Percentiles rank a stretch among this genome's conserved stretches.
phyloP scores from a whole-genome alignment of 352 stramenopile species.

The Plasmopara viticola region DNA sequence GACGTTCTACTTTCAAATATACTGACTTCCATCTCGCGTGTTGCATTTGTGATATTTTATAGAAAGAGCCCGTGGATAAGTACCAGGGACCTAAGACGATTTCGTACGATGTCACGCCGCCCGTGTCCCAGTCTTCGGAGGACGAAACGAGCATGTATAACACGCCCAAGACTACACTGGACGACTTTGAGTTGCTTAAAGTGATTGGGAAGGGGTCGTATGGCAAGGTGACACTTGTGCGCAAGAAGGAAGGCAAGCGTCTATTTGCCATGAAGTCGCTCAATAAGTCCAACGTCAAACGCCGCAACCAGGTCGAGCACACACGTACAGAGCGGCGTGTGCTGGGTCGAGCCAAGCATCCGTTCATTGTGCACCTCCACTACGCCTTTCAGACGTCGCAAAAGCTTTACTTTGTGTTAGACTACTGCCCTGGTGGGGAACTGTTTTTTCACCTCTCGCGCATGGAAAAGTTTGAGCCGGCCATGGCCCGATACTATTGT shows the following conservation, averaged over 20 bases:
- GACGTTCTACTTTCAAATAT: slow-evolving; percentile 3
- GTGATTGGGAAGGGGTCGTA: slow-evolving; percentile 90
- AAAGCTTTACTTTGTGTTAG: slow-evolving; percentile 89
- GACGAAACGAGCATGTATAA: slow-evolving; percentile 64
- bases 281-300: slow-evolving; percentile 88
- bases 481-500: slow-evolving; percentile 87
- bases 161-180: slow-evolving; percentile 83
- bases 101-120: slow-evolving; percentile 36
- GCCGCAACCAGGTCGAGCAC: slow-evolving; percentile 97
- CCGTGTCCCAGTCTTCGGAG: slow-evolving; percentile 24
- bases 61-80: slow-evolving; percentile 78
- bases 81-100: slow-evolving; percentile 31
- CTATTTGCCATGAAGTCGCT: slow-evolving; percentile 86
- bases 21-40: too few relatives aligned
- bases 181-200: slow-evolving; percentile 91
- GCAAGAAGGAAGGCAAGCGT: slow-evolving; percentile 69
- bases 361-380: slow-evolving; percentile 87
- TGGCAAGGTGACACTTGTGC: slow-evolving; percentile 87
- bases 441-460: slow-evolving; percentile 88
- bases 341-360: slow-evolving; percentile 83
- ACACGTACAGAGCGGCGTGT: slow-evolving; percentile 95
- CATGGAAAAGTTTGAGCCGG: slow-evolving; percentile 85
- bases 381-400: slow-evolving; percentile 89
- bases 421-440: slow-evolving; percentile 89
- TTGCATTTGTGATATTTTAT: slow-evolving; percentile 4